phyloP scores from a whole-genome alignment of 2,329 filamentous ascomycete species.

The Fusarium sp. region DNA sequence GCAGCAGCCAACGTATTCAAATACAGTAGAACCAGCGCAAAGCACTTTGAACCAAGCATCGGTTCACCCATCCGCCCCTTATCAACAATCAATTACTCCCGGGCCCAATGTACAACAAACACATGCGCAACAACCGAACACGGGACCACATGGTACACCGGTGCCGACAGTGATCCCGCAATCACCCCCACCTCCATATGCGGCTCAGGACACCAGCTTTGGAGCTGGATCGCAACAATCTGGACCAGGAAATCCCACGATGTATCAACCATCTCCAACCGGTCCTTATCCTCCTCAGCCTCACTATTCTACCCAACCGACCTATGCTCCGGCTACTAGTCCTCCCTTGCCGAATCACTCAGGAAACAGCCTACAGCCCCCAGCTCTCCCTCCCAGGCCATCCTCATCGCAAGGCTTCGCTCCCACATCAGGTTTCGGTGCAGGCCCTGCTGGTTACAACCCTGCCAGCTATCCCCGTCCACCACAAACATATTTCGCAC shows the following conservation, averaged over 20 bases:
- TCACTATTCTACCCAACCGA: slow-evolving; percentile 36
- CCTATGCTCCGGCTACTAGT: slow-evolving; percentile 26
- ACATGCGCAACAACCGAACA: slow-evolving; percentile 13
- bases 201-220: slow-evolving; percentile 10
- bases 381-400: slow-evolving; percentile 44
- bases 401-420: slow-evolving; percentile 30
- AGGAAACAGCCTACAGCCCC: slow-evolving; percentile 27
- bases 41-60: not conserved
- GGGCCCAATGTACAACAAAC: slow-evolving; percentile 11
- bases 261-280: slow-evolving; percentile 20
- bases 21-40: slow-evolving; percentile 2
- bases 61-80: not conserved
- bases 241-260: slow-evolving; percentile 14
- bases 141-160: slow-evolving; percentile 4
- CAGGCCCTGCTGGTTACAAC: slow-evolving; percentile 37
- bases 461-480: slow-evolving; percentile 45
- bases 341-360: slow-evolving; percentile 16
- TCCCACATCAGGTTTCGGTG: slow-evolving; percentile 25
- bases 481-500: slow-evolving; percentile 45
- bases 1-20: slow-evolving; percentile 35
- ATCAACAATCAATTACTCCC: slow-evolving; percentile 14
- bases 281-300: slow-evolving; percentile 30
- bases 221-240: slow-evolving; percentile 25
- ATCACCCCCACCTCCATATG: slow-evolving; percentile 41
- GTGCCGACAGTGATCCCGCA: slow-evolving; percentile 11